These are phyloP conservation scores for Sequoiadendron giganteum DNA, from an alignment of 75 land plant genomes.

Conservation along the genomic window DNA sequence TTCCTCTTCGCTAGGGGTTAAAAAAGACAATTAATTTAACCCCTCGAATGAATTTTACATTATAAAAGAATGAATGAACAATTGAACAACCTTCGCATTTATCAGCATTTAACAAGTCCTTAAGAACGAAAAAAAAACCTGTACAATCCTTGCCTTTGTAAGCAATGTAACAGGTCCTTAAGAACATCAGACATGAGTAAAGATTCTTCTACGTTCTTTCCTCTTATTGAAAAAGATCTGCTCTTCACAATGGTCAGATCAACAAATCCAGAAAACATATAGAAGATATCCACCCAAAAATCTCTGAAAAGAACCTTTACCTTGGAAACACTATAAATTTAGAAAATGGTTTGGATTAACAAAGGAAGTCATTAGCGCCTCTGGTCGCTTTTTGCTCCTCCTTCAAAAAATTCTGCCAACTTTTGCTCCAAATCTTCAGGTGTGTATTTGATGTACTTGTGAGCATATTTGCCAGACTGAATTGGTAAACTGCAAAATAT, in stretches of 20 bases:
- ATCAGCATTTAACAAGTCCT: background rate
- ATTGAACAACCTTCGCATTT: background rate
- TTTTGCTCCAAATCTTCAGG: conserved; percentile 15
- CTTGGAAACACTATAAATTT: background rate
- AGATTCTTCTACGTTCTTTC: background rate
- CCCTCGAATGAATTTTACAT: background rate
- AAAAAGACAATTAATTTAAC: no score
- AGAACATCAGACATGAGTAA: background rate
- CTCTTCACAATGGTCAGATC: background rate
- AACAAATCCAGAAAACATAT: background rate
- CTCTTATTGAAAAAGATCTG: background rate
- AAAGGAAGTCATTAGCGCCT: background rate
- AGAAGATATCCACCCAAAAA: background rate
- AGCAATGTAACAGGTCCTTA: background rate
- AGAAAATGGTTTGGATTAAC: background rate
- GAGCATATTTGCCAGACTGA: conserved; percentile 11
- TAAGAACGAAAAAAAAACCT: background rate
- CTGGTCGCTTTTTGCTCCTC: background rate
- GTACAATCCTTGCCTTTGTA: background rate
- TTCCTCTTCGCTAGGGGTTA: background rate
- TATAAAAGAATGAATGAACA: background rate
- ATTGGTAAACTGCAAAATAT: conserved; percentile 5
- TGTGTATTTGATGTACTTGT: conserved; percentile 20
- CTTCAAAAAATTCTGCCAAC: conserved; percentile 17
- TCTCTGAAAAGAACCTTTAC: background rate